Evolutionary conservation across 108 stramenopile species (phyloP), one percentile per base, ranked within the genome.

Genomic region (Poteriospumella lacustris): DNA sequence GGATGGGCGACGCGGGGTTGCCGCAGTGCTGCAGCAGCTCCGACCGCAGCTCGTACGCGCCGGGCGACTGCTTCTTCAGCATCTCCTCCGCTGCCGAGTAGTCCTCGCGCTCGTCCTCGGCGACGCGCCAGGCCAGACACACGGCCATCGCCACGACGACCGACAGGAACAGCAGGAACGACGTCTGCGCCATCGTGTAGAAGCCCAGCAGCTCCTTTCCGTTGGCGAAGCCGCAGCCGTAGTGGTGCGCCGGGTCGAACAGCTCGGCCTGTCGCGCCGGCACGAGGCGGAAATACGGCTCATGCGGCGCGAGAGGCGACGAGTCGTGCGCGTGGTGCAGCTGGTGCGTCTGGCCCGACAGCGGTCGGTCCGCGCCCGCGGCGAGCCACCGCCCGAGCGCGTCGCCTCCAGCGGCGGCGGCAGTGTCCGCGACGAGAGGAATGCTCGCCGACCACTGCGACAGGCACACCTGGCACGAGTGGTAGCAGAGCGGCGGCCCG

Each of bases 161-260:
- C 24, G 81, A 75, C 15, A 81, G 38, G 29, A 80, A 82, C 41
- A 81, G 77, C 1, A 82, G 77, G 26, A 82, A 80, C 9, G 81
- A 79, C 31, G 79, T 82, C 41, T 82, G 81, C 1, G 79, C 58
- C 76, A 82, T 78, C 9, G 82, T 82, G 80, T 82, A 82, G 60
- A 76, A 81, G 5, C 80, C 77, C 64, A 82, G 78, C 36, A 82
- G 62, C 43, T 82, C 82, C 77, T 82, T 0, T 1, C 77, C 77
- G 39, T 19, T 64, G 24, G 60, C 60, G 24, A 34, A 64, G 15
- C 60, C 60, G 36, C 60, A 64, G 31, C 60, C 60, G 52, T 56
- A 56, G 42, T 42, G 15, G 24, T 26, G 60, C 28, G 28, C 28
- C 60, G 60, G 9, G 28, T 64, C 60, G 36, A 31, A 64, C n/a